Base-by-base conservation (phyloP, 2,329 filamentous ascomycete genomes). In the Periconia digitata region DNA sequence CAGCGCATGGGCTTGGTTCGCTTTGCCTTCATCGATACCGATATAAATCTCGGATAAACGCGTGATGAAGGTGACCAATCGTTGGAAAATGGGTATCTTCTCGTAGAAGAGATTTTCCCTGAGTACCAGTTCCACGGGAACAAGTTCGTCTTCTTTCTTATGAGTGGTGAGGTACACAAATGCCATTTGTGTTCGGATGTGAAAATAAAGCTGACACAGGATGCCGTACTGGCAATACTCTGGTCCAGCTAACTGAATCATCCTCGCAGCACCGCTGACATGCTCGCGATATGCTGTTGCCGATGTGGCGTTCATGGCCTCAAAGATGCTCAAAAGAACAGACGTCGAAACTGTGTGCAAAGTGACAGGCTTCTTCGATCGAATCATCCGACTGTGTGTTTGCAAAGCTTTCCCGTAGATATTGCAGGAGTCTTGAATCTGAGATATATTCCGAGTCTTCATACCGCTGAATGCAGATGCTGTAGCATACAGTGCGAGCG, bases 281-380 rank as follows among this genome's bases (percentile, higher is more conserved):
- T 70, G 65, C 17, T 55, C 48, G n/a, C 58, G 53, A 44, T 69
- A 70, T 2, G 59, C 64, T 13, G 59, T 49, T 8, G 57, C 51
- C 8, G 56, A 63, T 5, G 66, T 68, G 3, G 59, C 50, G 17
- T 61, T 58, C 62, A 69, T 66, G 4, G 63, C 59, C 35, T 70
- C 66, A 36, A 67, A 68, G 13, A 69, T 53, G 17, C 61, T 64
- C 8, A 68, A 53, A 18, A 68, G 50, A 3, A 69, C 58, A 10
- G 60, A 60, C 7, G 64, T 69, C 3, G 59, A 69, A 3, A 69
- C 51, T 56, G 65, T 64, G 21, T 66, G 63, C n/a, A 64, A 41
- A 0, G 63, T 66, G n/a, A 64, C 38, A 6, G 54, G 49, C 36
- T 47, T 46, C 32, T 50, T 46, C 3, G 36, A 36, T 17, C 50